Base-by-base conservation (phyloP, 768 basidiomycete species). In the Paxillus ammoniavirescens region DNA sequence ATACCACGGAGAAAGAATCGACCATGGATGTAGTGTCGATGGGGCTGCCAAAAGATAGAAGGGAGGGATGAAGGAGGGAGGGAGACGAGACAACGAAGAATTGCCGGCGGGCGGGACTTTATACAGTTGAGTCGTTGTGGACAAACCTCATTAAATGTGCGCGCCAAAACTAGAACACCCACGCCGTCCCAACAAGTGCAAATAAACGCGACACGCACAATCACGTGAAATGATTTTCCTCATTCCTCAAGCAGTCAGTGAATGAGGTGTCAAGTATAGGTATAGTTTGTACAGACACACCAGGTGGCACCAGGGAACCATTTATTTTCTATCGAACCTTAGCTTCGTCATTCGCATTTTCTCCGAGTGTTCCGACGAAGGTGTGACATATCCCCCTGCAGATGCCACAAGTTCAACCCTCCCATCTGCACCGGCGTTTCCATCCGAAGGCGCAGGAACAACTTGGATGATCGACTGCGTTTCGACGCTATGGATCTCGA, bases 401-500 rank as follows among this genome's bases (percentile, higher is more conserved):
- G 70, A 70, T 30, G 66, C 54, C 47, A 53, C 67, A 48, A 61
- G 70, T 47, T 57, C 70, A 48, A 53, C 50, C 59, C 54, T 66
- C 50, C 68, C 60, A 44, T 70, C 71, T n/a, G 42, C 53, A 37
- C 21, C 37, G 1, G 33, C 18, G n/a, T 72, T 33, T 56, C 56
- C 7, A n/a, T 63, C 70, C 5, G 58, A 52, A 4, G 78, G 78
- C 0, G 83, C 75, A 7, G 80, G 66, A 14, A 96, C 72, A 28
- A 86, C 81, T 66, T 95, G 93, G 1, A 82, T 77, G 40, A 87
- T 82, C 21, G 72, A 62, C 61, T 91, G 90, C 1, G 86, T 82
- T 66, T 91, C 83, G 50, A 96, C 72, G 55, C 78, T 86, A 66
- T 97, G 93, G 4, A 96, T 80, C 64, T 90, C 84, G 50, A 98